phyloP scores from a whole-genome alignment of 257 asterid genomes.

The Capsicum chinense region DNA sequence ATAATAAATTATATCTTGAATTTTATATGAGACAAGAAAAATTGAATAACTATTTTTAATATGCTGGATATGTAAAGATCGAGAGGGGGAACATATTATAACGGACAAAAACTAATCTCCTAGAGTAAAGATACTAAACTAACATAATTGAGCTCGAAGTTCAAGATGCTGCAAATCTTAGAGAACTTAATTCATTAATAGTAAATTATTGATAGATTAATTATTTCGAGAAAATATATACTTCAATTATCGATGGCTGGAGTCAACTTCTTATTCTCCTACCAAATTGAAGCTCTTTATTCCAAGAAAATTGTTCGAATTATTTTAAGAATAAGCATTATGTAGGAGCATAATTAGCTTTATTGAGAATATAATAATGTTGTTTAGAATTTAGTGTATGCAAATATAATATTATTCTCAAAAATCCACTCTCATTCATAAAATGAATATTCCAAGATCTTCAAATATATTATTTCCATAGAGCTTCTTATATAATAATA shows the following conservation, averaged over 20 bases:
- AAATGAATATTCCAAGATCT: background rate
- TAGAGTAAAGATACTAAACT: too few species aligned
- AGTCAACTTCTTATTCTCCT: constrained; percentile 19
- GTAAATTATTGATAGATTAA: background rate
- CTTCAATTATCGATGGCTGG: constrained; percentile 4
- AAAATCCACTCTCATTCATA: background rate
- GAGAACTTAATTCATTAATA: background rate
- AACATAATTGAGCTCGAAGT: background rate
- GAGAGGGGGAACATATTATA: too few species aligned
- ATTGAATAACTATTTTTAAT: too few species aligned
- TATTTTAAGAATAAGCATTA: background rate
- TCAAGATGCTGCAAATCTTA: constrained; percentile 11
- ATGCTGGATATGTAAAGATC: too few species aligned
- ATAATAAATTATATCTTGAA: too few species aligned
- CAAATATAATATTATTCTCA: background rate
- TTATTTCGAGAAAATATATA: constrained; percentile 13
- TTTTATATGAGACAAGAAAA: too few species aligned
- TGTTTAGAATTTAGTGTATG: background rate
- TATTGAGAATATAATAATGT: background rate
- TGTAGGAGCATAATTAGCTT: background rate
- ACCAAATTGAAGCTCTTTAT: background rate
- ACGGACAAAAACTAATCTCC: too few species aligned
- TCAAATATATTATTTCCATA: background rate
- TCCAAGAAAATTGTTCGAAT: constrained; percentile 20
- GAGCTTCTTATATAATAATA: background rate